Evolutionary conservation across 164 flowering plant genomes (phyloP), one percentile per base, ranked within the genome.

Genomic region (Aristolochia californica): DNA sequence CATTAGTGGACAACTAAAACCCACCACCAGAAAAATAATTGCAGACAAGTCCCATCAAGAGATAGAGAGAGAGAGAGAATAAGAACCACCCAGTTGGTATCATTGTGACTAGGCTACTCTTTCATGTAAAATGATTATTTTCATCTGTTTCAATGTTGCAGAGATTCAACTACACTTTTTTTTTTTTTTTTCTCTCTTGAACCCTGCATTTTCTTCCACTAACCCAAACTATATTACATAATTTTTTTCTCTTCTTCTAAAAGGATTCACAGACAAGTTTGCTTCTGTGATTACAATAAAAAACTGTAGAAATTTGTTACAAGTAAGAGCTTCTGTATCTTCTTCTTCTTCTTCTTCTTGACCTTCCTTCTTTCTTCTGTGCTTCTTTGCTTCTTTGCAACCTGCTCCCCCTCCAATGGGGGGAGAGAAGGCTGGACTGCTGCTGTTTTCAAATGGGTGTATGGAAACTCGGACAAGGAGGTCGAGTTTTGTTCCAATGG

Each of bases 101-200:
- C 27, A 14, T 24, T 23, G 14, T 50, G 54, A 45, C 25, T 49
- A 57, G 9, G 40, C 60, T 57, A 45, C 34, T 30, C 18, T 16
- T 27, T 44, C 27, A 12, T 45, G 47, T 45, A 43, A 57, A 54
- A 24, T 45, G 45, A 57, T 57, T 58, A 62, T 55, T 72, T 56
- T 57, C 56, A 55, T 56, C 68, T 62, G 59, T 45, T 53, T 56
- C 24, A 55, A 63, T 61, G 64, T 64, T 62, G 62, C 70, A 69
- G 74, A 69, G 74, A 71, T 64, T 62, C 57, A 68, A 71, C 64
- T 63, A 59, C 43, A 56, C 25, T 49, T 21, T 66, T 26, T 50
- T 5, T n/a, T n/a, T n/a, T n/a, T n/a, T n/a, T n/a, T n/a, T n/a
- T n/a, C n/a, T 25, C 58, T 56, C 24, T 60, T 61, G n/a, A 57